Evolutionary conservation across 2,329 filamentous ascomycete genomes (phyloP), one percentile per base, ranked within the genome.

Genomic region (Biscogniauxia mediterranea): DNA sequence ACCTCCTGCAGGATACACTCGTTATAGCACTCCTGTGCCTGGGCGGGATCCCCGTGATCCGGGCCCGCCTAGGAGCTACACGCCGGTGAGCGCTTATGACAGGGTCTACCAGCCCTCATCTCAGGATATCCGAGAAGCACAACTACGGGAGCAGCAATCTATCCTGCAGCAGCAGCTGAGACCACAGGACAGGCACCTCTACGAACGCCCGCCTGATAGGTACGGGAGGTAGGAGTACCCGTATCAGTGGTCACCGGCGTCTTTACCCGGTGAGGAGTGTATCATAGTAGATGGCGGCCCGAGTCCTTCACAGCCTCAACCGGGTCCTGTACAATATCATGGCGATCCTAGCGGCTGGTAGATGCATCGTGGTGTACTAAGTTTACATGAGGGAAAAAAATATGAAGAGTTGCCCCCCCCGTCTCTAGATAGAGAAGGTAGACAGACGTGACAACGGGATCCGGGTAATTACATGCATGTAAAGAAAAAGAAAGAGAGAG

Each of bases 1-100:
- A 62, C 69, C 72, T 7, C 73, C 70, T n/a, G 68, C 69, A 3
- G 67, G 74, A 2, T 83, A 81, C 64, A 65, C 76, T 20, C 77
- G 80, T 6, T 83, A 83, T 8, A 77, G 74, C 15, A 78, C 80
- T 3, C 77, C 81, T 1, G 77, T 71, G 1, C 78, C 79, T 4
- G 68, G 68, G 5, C 74, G 71, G 11, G 75, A 75, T 28, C 74
- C 77, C 54, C 76, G 80, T 52, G 80, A 82, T 61, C 76, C 81
- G 9, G 74, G 77, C 19, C 76, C 77, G 1, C 73, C 73, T 1
- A 77, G 81, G 20, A 81, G 79, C 66, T 82, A 80, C 66, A 82
- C 81, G 1, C 80, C 81, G 2, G 76, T 75, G 11, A 65, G 67
- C 3, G 66, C 71, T 1, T 82, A 81, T 58, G 80, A 83, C 26